phyloP scores from a whole-genome alignment of 2,329 filamentous ascomycete genomes.

The Fusarium fracticaudum region DNA sequence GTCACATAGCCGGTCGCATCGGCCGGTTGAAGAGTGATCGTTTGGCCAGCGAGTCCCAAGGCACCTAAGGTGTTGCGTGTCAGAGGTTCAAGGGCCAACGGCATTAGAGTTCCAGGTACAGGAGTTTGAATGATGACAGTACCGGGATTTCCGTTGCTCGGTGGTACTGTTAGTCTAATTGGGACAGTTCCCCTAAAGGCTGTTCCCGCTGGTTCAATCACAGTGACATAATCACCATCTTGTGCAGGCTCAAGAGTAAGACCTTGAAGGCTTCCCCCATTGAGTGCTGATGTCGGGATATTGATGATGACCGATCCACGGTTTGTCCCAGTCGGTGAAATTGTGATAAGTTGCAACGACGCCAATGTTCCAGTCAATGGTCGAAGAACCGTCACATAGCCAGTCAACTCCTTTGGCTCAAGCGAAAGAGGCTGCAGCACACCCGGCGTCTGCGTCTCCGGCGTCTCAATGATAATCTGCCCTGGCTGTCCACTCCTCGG shows the following conservation, averaged over 20 bases:
- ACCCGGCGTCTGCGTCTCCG: slow-evolving; percentile 9
- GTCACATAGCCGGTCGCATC: slow-evolving; percentile 27
- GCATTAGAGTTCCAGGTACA: background rate
- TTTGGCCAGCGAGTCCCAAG: slow-evolving; percentile 2
- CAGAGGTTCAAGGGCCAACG: background rate
- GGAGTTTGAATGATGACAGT: slow-evolving; percentile 38
- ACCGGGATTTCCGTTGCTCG: slow-evolving; percentile 17
- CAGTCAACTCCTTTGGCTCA: slow-evolving; percentile 7
- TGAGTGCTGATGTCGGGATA: background rate
- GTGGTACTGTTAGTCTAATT: slow-evolving; percentile 16
- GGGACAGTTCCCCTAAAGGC: background rate
- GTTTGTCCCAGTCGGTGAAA: slow-evolving; percentile 27
- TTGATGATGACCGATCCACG: slow-evolving; percentile 35
- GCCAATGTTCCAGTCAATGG: slow-evolving; percentile 7
- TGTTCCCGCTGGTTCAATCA: slow-evolving; percentile 19
- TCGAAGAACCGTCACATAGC: slow-evolving; percentile 32
- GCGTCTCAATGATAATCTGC: slow-evolving; percentile 36
- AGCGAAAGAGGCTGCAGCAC: slow-evolving; percentile 16
- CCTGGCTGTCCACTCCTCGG: slow-evolving; percentile 20
- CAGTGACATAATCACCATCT: slow-evolving; percentile 23
- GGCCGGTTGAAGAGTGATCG: slow-evolving; percentile 23
- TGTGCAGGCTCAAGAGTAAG: slow-evolving; percentile 18
- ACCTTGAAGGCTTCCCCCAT: background rate
- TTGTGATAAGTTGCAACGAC: slow-evolving; percentile 9
- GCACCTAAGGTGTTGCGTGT: background rate